Conservation (phyloP, 331 rosid species). For the Rhamnella rubrinervis region DNA sequence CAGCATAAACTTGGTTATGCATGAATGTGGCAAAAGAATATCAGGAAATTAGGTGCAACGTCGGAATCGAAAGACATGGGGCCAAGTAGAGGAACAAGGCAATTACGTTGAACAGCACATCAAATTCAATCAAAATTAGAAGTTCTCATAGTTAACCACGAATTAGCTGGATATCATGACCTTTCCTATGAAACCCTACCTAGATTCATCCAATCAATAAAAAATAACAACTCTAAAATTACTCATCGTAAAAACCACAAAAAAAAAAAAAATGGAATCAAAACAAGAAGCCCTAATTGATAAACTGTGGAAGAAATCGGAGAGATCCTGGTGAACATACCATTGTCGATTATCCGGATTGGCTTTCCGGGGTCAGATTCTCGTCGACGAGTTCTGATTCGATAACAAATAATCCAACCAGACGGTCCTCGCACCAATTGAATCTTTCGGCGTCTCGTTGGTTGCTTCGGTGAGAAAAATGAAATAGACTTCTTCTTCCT, state of each 20-base stretch:
- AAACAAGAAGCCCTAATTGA: slow-evolving; percentile 3
- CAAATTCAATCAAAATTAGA: too few species aligned
- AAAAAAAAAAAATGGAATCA: not conserved
- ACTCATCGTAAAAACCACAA: not conserved
- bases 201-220: not conserved
- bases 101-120: not conserved
- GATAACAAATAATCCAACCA: too few species aligned
- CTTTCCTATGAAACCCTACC: not conserved
- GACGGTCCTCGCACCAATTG: too few species aligned
- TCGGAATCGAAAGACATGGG: not conserved
- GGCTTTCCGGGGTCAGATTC: not conserved
- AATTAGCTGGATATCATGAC: too few species aligned
- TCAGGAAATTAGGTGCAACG: not conserved
- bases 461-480: too few species aligned
- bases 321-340: not conserved
- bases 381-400: not conserved
- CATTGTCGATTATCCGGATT: slow-evolving; percentile 8
- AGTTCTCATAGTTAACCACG: too few species aligned
- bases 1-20: not conserved
- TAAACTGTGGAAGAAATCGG: not conserved
- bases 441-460: too few species aligned
- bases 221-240: not conserved
- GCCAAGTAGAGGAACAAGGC: not conserved
- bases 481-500: too few species aligned
- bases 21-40: slow-evolving; percentile 11